phyloP scores from a whole-genome alignment of 768 basidiomycete genomes.

The Kwoniella bestiolae region DNA sequence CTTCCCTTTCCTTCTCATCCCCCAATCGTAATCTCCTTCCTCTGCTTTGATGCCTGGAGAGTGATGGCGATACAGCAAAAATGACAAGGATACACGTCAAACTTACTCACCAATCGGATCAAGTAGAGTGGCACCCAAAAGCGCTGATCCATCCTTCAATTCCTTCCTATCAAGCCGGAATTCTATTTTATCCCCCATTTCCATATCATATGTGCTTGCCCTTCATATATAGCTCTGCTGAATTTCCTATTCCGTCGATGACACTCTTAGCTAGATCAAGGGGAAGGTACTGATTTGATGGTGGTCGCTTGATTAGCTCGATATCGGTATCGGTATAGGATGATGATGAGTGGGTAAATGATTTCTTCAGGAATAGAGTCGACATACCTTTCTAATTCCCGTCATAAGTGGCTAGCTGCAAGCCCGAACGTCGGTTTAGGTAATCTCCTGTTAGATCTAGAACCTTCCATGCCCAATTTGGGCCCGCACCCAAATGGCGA shows the following conservation, averaged over 20 bases:
- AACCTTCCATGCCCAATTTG: neutral
- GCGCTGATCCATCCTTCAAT: neutral
- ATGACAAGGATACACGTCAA: neutral
- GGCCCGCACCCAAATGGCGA: neutral
- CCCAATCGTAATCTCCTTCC: neutral
- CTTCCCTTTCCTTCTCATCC: neutral
- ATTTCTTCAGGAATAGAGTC: neutral
- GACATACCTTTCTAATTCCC: neutral
- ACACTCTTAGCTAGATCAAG: neutral
- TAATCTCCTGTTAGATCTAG: neutral
- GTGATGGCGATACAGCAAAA: no score
- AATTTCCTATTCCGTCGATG: slow-evolving; percentile 6
- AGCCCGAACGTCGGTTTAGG: neutral
- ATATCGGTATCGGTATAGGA: neutral
- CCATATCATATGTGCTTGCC: neutral
- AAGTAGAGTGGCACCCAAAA: neutral
- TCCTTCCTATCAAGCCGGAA: neutral
- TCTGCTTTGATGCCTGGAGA: neutral
- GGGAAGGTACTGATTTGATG: slow-evolving; percentile 7
- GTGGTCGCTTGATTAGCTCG: neutral
- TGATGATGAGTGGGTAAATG: neutral
- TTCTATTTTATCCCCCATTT: neutral
- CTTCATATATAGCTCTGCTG: neutral
- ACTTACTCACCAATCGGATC: neutral
- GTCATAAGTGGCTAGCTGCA: neutral